Evolutionary conservation across 2,329 filamentous ascomycete genomes (phyloP).

Genomic region (Cytospora leucostoma): DNA sequence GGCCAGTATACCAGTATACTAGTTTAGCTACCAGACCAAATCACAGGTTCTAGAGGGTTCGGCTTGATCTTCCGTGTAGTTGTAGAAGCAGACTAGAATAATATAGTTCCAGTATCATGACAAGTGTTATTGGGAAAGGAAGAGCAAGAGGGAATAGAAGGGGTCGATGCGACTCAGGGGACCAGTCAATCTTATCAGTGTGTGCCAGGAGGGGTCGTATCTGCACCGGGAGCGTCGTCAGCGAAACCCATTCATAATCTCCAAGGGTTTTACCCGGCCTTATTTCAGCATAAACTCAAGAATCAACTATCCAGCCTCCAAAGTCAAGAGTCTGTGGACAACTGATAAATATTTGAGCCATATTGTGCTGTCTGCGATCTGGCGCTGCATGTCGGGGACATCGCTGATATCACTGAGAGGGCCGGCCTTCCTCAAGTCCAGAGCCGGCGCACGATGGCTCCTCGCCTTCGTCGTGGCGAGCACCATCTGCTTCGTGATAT

Average conservation of each 20-base stretch:
- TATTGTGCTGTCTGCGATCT: background rate
- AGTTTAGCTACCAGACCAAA: no score
- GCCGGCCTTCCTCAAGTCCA: background rate
- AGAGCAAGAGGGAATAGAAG: background rate
- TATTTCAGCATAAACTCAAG: no score
- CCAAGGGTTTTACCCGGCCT: no score
- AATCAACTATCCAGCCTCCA: no score
- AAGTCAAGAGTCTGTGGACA: background rate
- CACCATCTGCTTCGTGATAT: conserved; percentile 8
- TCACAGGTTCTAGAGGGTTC: no score
- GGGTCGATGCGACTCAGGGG: background rate
- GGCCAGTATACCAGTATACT: no score
- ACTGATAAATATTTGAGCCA: background rate
- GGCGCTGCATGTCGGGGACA: background rate
- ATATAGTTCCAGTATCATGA: background rate
- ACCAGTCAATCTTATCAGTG: background rate
- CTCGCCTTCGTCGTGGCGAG: conserved; percentile 7
- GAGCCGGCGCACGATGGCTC: conserved; percentile 9
- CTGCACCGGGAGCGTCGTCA: background rate
- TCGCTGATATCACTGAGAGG: background rate
- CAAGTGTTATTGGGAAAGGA: background rate
- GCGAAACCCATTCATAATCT: background rate
- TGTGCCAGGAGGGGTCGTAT: background rate
- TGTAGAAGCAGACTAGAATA: no score
- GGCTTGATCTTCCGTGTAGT: no score